Conservation (phyloP, 73 alveolate species). For the Blepharisma stoltei region DNA sequence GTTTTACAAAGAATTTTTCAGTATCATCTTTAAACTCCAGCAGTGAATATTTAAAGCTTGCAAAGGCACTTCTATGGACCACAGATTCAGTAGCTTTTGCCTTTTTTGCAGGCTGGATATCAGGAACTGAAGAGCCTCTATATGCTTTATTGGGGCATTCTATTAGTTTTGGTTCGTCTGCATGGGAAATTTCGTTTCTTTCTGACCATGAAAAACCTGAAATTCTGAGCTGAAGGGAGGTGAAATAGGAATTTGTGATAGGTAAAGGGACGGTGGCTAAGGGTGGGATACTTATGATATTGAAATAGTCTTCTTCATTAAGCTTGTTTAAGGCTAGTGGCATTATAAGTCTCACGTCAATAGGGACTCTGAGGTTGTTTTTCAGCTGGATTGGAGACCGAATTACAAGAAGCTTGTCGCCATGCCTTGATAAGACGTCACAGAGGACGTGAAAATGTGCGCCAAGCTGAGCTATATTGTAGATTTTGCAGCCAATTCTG, state of each 20-base stretch:
- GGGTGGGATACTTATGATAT: neutral
- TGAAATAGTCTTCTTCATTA: neutral
- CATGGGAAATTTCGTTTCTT: neutral
- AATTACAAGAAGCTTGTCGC: neutral
- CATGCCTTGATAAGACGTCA: conserved; percentile 21
- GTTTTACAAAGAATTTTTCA: conserved; percentile 12
- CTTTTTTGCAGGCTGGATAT: neutral
- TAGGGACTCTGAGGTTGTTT: neutral
- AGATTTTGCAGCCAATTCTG: conserved; percentile 7
- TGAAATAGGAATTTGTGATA: neutral
- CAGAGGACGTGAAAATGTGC: neutral
- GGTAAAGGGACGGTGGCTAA: neutral
- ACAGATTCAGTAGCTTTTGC: neutral
- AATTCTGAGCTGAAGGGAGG: neutral
- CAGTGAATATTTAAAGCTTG: neutral
- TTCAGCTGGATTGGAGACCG: conserved; percentile 1
- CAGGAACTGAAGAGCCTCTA: neutral
- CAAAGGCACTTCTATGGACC: neutral
- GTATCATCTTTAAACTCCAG: conserved; percentile 16
- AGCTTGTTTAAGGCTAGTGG: neutral
- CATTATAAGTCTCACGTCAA: neutral
- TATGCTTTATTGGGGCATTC: neutral
- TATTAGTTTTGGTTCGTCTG: neutral
- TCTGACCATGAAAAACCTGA: conserved; percentile 2
- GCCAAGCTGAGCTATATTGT: neutral